Evolutionary conservation across 352 stramenopile species (phyloP).

Genomic region (Phytophthora megakarya): DNA sequence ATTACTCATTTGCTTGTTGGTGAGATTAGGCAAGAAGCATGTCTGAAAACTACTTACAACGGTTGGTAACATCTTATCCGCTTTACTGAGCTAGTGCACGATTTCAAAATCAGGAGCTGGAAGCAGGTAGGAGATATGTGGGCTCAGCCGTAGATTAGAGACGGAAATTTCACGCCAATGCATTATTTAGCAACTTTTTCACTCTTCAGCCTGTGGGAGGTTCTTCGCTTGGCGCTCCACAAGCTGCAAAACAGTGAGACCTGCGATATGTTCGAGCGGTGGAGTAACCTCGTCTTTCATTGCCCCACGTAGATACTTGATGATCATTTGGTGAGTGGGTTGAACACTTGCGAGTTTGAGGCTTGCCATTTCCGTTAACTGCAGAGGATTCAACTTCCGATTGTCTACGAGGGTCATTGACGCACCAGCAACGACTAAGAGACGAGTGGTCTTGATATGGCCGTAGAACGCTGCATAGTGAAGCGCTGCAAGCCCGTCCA

Average conservation of each 20-base stretch:
- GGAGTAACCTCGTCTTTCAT: slow-evolving; percentile 80
- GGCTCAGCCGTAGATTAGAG: too few species aligned
- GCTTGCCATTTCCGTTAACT: slow-evolving; percentile 76
- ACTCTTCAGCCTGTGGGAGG: slow-evolving; percentile 45
- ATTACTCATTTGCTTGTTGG: too few species aligned
- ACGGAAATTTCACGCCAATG: too few species aligned
- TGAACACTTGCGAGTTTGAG: slow-evolving; percentile 78
- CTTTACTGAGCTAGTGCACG: too few species aligned
- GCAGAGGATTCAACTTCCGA: slow-evolving; percentile 69
- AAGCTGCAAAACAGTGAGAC: slow-evolving; percentile 67
- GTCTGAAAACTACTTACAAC: too few species aligned
- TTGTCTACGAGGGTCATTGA: slow-evolving; percentile 56
- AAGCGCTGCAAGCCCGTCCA: slow-evolving; percentile 66
- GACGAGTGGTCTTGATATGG: slow-evolving; percentile 68
- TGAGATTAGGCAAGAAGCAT: too few species aligned
- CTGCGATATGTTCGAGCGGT: slow-evolving; percentile 76
- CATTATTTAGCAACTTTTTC: too few species aligned
- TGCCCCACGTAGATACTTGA: slow-evolving; percentile 77
- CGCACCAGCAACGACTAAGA: slow-evolving; percentile 63
- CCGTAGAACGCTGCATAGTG: slow-evolving; percentile 82
- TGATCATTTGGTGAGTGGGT: slow-evolving; percentile 86
- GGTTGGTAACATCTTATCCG: too few species aligned
- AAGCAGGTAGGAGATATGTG: too few species aligned
- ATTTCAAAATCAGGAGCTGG: too few species aligned
- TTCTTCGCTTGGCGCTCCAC: slow-evolving; percentile 67